Evolutionary conservation across 2,329 filamentous ascomycete species (phyloP).

Genomic region (Apiospora phragmitis): DNA sequence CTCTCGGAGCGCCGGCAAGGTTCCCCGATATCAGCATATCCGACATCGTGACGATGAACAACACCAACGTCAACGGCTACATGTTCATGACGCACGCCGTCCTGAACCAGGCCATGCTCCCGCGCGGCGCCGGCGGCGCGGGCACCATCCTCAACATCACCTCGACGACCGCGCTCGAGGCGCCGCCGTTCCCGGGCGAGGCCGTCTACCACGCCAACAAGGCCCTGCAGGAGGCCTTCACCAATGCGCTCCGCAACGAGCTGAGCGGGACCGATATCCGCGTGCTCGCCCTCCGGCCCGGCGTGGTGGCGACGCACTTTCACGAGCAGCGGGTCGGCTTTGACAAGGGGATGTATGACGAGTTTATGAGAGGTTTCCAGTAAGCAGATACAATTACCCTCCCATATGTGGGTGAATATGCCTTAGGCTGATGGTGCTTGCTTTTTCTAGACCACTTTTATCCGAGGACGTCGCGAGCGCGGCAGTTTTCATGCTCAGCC

Average conservation of each 20-base stretch:
- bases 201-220: conserved; percentile 50
- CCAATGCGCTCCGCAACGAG: conserved; percentile 49
- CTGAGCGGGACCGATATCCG: conserved; percentile 45
- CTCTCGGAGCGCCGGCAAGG: conserved; percentile 42
- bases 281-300: conserved; percentile 46
- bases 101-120: conserved; percentile 43
- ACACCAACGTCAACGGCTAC: conserved; percentile 48
- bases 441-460: background rate
- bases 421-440: background rate
- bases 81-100: conserved; percentile 47
- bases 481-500: background rate
- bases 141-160: conserved; percentile 51
- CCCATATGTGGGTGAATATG: no score
- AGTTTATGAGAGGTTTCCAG: conserved; percentile 46
- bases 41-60: conserved; percentile 45
- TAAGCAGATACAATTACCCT: conserved; percentile 8
- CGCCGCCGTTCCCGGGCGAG: conserved; percentile 49
- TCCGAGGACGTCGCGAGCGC: background rate
- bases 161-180: conserved; percentile 46
- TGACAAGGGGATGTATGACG: conserved; percentile 41
- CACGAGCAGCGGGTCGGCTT: conserved; percentile 45
- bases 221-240: conserved; percentile 48
- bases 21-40: conserved; percentile 43
- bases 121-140: conserved; percentile 25
- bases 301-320: conserved; percentile 49